Evolutionary conservation across 192 early-diverging fungal genomes (phyloP), one percentile per base, ranked within the genome.

Genomic region (Coemansia umbellata): DNA sequence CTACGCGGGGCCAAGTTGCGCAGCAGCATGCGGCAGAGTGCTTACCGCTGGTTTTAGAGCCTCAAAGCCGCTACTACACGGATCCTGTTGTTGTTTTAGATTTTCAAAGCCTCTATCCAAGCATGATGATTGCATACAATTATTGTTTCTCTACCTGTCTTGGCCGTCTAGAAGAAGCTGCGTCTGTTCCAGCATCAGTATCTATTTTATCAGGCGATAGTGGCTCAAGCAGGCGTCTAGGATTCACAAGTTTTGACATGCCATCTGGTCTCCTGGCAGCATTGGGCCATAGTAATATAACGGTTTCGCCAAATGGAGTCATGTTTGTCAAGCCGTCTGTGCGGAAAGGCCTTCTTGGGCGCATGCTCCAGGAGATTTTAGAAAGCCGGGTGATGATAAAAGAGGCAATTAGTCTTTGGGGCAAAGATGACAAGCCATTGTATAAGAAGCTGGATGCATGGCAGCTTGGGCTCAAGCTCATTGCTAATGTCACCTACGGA

Each of bases 71-170:
- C 18, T 91, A 91, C 53, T 97, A 93, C 71, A 85, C 72, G 13
- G 85, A 86, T 60, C 95, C 95, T 4, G 54, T 95, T 19, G 65
- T 93, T 1, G 91, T 97, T 4, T 71, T 95, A 24, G 95, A 97
- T 70, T 97, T 96, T 43, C 93, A 95, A 60, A 89, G 87, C 40
- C 70, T 97, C 14, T 97, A 97, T 49, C 95, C 95, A 15, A 92
- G 90, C 55, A 78, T 97, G 13, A 93, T 97, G 86, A 95, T 96
- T 62, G 95, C 92, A 0, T 97, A 94, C 72, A 97, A 97, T 62
- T 91, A 89, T 37, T 97, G 94, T 60, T 95, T 81, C 60, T 94
- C 91, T 9, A 97, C 94, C 0, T 92, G 91, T 58, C 60, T 97
- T 2, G 93, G 95, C 0, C 79, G 63, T 18, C 27, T 76, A 9